Evolutionary conservation across 2,329 filamentous ascomycete species (phyloP), one percentile per base, ranked within the genome.

Genomic region (Ophiostoma novo-ulmi): DNA sequence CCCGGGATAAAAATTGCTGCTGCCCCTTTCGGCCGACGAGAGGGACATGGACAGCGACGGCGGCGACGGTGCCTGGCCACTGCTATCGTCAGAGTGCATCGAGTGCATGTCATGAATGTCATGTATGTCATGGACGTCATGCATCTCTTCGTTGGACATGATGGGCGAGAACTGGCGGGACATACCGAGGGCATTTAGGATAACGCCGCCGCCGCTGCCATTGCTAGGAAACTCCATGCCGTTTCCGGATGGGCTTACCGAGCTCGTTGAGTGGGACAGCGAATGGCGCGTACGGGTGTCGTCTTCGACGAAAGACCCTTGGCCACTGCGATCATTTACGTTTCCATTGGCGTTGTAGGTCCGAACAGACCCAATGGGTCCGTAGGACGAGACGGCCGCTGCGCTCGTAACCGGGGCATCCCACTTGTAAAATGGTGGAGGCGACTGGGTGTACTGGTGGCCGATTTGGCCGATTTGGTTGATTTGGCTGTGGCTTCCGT

Each of bases 31-130:
- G 3, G 63, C 8, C 20, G 31, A 63, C 39, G 55, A 55, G 41
- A 31, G 38, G n/a, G 39, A 80, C 79, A 31, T 31, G 38, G 22
- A 31, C 22, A 67, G 65, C n/a, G 38, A 41, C 65, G 65, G 65
- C 65, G 65, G 65, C 39, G 86, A 71, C 80, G 86, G 70, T 81
- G 78, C 75, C 79, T 63, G 48, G 61, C 41, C 17, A 26, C 26
- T 38, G 44, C 41, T 68, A 31, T 55, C 66, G 31, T 68, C 66
- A 26, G 35, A 36, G 31, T 41, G 55, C 26, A 61, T 14, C 1
- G 13, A 11, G 55, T 26, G 52, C 5, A 58, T 22, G n/a, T 58
- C 52, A 8, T 26, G 52, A 2, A 58, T 11, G 13, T 44, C 65
- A 39, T 26, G 65, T 36, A 67, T 31, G 31, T 31, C 52, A 8